Evolutionary conservation across 208 protist genomes (phyloP).

Genomic region (Novymonas esmeraldas): DNA sequence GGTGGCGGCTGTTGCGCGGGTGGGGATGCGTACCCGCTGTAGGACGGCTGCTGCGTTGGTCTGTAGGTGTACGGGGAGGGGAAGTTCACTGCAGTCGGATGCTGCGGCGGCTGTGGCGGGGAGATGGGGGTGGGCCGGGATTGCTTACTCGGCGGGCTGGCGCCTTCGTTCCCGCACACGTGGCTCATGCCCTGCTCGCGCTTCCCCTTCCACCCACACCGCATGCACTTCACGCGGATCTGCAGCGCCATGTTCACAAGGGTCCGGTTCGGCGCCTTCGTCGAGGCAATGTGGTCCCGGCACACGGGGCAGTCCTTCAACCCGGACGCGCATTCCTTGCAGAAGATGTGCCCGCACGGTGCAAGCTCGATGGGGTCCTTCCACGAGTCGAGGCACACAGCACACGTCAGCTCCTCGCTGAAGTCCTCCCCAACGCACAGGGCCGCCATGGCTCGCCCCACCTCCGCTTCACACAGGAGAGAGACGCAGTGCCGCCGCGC

Average conservation of each 20-base stretch:
- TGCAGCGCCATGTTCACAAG: constrained; percentile 72
- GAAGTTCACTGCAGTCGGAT: constrained; percentile 1
- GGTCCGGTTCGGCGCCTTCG: constrained; percentile 56
- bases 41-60: constrained; percentile 1
- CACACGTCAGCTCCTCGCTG: constrained; percentile 72
- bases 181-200: constrained; percentile 42
- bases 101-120: constrained; percentile 1
- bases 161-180: constrained; percentile 11
- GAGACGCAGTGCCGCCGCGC: neutral
- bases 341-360: constrained; percentile 69
- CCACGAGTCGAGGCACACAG: constrained; percentile 79
- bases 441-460: constrained; percentile 30
- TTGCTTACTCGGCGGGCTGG: neutral
- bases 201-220: constrained; percentile 71
- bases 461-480: too few relatives aligned
- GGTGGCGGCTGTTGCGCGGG: too few relatives aligned
- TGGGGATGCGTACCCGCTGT: neutral
- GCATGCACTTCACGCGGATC: constrained; percentile 54
- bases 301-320: constrained; percentile 68
- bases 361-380: constrained; percentile 51
- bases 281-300: constrained; percentile 34
- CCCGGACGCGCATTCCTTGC: constrained; percentile 43
- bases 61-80: constrained; percentile 17
- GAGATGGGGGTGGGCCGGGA: neutral
- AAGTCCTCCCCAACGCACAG: constrained; percentile 55